These are phyloP conservation scores for Solanum appendiculatum DNA, from an alignment of 257 asterid species.

Conservation along the genomic window DNA sequence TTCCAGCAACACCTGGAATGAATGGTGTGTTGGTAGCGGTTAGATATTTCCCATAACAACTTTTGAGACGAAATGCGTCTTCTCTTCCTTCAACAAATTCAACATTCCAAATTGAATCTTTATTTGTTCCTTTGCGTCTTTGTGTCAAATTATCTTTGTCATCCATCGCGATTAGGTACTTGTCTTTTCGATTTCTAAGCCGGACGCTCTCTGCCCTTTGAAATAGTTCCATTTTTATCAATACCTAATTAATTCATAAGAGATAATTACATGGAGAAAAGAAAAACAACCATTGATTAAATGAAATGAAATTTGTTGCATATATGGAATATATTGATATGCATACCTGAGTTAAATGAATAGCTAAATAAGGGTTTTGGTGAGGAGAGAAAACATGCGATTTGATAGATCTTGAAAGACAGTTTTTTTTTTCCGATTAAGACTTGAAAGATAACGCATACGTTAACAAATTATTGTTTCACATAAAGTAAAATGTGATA, in stretches of 20 bases:
- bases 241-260: background rate
- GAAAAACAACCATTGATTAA: background rate
- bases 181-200: constrained; percentile 42
- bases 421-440: background rate
- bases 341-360: background rate
- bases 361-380: background rate
- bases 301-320: background rate
- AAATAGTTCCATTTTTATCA: constrained; percentile 51
- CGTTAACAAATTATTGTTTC: background rate
- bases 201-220: constrained; percentile 33
- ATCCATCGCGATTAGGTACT: constrained; percentile 49
- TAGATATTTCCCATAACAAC: constrained; percentile 58
- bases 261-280: background rate
- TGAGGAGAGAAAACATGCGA: background rate
- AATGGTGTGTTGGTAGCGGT: constrained; percentile 52
- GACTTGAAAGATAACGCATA: background rate
- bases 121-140: constrained; percentile 28
- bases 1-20: constrained; percentile 41
- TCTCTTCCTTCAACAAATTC: constrained; percentile 30
- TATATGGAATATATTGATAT: background rate
- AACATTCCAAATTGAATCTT: constrained; percentile 39
- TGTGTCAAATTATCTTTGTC: constrained; percentile 36
- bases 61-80: constrained; percentile 29
- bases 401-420: background rate
- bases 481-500: background rate